Evolutionary conservation across 805 yeast genomes (phyloP).

Genomic region (Ogataea henricii): DNA sequence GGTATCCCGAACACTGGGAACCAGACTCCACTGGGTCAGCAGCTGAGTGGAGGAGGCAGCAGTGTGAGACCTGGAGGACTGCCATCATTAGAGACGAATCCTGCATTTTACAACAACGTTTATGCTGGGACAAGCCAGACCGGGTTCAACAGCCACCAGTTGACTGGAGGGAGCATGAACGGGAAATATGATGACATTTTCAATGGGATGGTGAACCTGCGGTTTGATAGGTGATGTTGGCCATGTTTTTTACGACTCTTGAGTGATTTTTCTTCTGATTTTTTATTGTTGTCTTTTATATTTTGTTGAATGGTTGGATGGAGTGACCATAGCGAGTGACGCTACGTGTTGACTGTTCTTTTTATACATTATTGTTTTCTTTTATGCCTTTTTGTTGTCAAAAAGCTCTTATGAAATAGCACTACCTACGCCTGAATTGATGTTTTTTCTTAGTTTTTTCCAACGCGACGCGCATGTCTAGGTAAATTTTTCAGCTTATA

Average conservation of each 20-base stretch:
- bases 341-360: neutral
- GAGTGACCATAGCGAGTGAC: neutral
- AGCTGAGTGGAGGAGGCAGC: slow-evolving; percentile 17
- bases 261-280: neutral
- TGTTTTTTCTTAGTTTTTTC: neutral
- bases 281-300: neutral
- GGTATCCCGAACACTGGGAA: slow-evolving; percentile 11
- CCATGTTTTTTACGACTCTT: slow-evolving; percentile 16
- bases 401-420: slow-evolving; percentile 7
- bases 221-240: slow-evolving; percentile 27
- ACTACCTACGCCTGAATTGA: slow-evolving; percentile 7
- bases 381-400: slow-evolving; percentile 1
- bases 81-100: slow-evolving; percentile 16
- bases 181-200: slow-evolving; percentile 31
- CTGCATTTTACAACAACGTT: slow-evolving; percentile 14
- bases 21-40: slow-evolving; percentile 18
- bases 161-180: slow-evolving; percentile 29
- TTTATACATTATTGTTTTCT: slow-evolving; percentile 2
- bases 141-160: slow-evolving; percentile 30
- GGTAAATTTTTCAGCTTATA: too few relatives aligned
- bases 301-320: neutral
- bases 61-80: slow-evolving; percentile 19
- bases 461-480: neutral
- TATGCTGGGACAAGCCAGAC: slow-evolving; percentile 7
- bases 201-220: slow-evolving; percentile 32